phyloP scores from a whole-genome alignment of 2,329 filamentous ascomycete species.

The Cercospora canescens region DNA sequence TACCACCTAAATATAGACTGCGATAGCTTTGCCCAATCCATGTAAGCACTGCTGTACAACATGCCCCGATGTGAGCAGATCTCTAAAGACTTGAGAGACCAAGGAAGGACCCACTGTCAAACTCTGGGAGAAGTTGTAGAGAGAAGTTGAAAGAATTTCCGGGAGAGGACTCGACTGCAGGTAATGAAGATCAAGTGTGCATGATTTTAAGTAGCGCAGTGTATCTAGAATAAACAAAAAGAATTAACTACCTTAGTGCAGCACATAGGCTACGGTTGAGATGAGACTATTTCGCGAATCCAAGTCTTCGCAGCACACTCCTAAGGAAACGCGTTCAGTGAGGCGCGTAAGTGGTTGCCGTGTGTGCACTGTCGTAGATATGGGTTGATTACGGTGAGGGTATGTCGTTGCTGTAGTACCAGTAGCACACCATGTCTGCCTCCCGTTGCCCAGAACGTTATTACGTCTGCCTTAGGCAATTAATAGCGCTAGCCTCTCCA shows the following conservation, averaged over 20 bases:
- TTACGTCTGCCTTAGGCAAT: background rate
- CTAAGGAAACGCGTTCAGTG: background rate
- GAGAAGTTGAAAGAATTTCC: background rate
- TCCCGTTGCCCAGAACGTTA: background rate
- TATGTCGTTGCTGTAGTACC: background rate
- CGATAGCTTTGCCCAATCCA: background rate
- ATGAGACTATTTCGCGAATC: background rate
- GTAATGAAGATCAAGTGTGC: no score
- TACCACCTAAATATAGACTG: background rate
- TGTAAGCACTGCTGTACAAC: background rate
- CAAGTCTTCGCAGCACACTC: background rate
- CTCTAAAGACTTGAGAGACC: background rate
- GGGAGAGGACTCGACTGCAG: no score
- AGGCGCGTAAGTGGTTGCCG: background rate
- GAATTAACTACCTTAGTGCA: background rate
- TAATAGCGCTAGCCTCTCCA: background rate
- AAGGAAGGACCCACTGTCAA: background rate
- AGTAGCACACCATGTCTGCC: background rate
- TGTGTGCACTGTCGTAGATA: background rate
- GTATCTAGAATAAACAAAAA: background rate
- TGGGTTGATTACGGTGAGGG: background rate
- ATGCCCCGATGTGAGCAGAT: background rate
- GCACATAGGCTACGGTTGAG: background rate
- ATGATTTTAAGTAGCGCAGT: no score
- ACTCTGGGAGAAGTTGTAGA: background rate